A percentile compares a stretch with the other conserved stretches of the same genome.
phyloP scores from a whole-genome alignment of 2,329 filamentous ascomycete genomes.

The Hymenotorrendiella dingleyae region DNA sequence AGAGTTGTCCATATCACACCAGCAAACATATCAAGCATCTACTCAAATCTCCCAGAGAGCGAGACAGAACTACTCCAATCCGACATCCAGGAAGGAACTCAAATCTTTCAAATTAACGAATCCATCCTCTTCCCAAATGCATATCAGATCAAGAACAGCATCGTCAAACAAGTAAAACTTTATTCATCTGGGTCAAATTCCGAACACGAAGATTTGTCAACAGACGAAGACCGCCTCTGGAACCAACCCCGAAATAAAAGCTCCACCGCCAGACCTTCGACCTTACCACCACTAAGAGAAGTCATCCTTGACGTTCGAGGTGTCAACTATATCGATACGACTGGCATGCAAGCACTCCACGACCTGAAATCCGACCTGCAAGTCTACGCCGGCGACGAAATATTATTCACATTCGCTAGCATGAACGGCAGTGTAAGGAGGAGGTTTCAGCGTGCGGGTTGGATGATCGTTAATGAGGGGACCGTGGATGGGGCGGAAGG shows the following conservation, averaged over 20 bases:
- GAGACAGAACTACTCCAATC: background rate
- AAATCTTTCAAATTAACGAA: background rate
- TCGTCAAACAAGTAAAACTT: background rate
- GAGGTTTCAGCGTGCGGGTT: slow-evolving; percentile 12
- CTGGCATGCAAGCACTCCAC: slow-evolving; percentile 11
- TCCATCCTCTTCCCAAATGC: background rate
- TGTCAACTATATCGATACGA: slow-evolving; percentile 11
- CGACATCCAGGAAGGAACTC: background rate
- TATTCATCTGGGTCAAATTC: too few relatives aligned
- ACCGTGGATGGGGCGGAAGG: background rate
- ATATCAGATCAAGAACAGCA: background rate
- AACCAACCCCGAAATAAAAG: too few relatives aligned
- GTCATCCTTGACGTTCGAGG: slow-evolving; percentile 10
- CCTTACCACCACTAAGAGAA: slow-evolving; percentile 3
- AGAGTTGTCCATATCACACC: background rate
- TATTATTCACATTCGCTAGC: slow-evolving; percentile 13
- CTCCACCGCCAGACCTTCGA: background rate
- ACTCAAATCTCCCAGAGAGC: too few relatives aligned
- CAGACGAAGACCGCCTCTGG: too few relatives aligned
- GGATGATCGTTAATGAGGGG: slow-evolving; percentile 8
- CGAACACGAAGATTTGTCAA: too few relatives aligned
- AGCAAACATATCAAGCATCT: background rate
- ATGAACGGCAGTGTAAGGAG: slow-evolving; percentile 5
- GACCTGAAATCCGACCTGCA: slow-evolving; percentile 11
- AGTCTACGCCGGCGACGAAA: slow-evolving; percentile 1